These are phyloP conservation scores for Paramecium sexaurelia DNA, from an alignment of 73 alveolate species.

Conservation along the genomic window DNA sequence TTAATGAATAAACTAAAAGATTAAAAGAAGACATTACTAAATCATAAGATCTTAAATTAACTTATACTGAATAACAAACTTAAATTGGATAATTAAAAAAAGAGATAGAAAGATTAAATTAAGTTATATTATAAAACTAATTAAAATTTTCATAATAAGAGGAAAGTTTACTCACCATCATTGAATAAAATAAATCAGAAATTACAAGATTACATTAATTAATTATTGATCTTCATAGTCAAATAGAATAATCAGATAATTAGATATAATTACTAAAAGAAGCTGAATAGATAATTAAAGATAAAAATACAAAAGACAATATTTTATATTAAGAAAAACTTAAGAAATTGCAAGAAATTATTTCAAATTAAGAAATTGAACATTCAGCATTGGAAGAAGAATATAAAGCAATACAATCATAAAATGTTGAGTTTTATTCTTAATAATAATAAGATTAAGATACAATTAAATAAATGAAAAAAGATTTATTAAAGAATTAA, in stretches of 20 bases:
- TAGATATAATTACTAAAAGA: neutral
- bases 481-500: neutral
- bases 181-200: neutral
- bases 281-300: neutral
- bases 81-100: neutral
- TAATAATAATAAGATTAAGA: neutral
- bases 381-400: constrained; percentile 1
- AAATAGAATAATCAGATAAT: neutral
- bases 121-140: neutral
- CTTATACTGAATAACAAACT: neutral
- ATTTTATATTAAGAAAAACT: neutral
- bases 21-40: neutral
- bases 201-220: neutral
- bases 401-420: neutral
- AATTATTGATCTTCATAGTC: neutral
- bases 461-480: neutral
- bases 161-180: neutral
- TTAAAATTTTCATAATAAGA: neutral
- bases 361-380: neutral
- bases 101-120: constrained; percentile 38
- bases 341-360: neutral
- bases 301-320: neutral
- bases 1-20: constrained; percentile 5
- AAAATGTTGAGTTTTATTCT: neutral
- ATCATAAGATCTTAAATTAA: neutral